These are phyloP conservation scores for Salix udensis DNA, from an alignment of 345 rosid species.

Conservation along the genomic window DNA sequence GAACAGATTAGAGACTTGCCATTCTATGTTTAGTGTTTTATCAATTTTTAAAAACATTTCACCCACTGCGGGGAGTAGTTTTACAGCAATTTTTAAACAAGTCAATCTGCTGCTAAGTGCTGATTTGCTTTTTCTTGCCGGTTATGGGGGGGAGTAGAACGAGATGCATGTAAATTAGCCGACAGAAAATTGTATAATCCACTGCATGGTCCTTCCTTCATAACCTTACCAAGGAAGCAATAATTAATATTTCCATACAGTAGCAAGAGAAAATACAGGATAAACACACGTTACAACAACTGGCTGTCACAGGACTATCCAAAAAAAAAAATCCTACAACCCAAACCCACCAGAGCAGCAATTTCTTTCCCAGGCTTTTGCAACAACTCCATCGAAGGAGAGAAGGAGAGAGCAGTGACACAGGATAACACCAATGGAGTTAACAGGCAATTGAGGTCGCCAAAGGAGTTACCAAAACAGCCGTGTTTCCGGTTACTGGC, in stretches of 20 bases:
- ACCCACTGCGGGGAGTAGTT: no score
- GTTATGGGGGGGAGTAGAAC: neutral
- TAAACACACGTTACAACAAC: slow-evolving; percentile 26
- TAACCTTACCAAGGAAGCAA: slow-evolving; percentile 18
- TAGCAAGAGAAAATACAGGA: slow-evolving; percentile 19
- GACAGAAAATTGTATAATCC: slow-evolving; percentile 17
- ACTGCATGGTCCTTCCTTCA: slow-evolving; percentile 26
- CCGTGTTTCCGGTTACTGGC: slow-evolving; percentile 59
- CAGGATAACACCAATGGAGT: neutral
- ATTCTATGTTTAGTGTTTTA: no score
- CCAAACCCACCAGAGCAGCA: slow-evolving; percentile 6
- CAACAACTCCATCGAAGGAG: neutral
- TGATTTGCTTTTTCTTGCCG: no score
- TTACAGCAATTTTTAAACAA: no score
- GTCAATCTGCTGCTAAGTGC: no score
- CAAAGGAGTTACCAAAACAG: slow-evolving; percentile 58
- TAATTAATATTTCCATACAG: slow-evolving; percentile 18
- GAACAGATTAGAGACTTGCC: no score
- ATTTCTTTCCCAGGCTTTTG: neutral
- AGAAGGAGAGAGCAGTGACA: neutral
- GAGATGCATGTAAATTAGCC: neutral
- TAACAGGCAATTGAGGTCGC: slow-evolving; percentile 50
- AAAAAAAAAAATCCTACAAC: slow-evolving; percentile 10
- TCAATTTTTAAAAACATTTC: no score
- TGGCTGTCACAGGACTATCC: slow-evolving; percentile 28